Conservation (phyloP, 768 basidiomycete genomes). For the Rickenella mellea region DNA sequence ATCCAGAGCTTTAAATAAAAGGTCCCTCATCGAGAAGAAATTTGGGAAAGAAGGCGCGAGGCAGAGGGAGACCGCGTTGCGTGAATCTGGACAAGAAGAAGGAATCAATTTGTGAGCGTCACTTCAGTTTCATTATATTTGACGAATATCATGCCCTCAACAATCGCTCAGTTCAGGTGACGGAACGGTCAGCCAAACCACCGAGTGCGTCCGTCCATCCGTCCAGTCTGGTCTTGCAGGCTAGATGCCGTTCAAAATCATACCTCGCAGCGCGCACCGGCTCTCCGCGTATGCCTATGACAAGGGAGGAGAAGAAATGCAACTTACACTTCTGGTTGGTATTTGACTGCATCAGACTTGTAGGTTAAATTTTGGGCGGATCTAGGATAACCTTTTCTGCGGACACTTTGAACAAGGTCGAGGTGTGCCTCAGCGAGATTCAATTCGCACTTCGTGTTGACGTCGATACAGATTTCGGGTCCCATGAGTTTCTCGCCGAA, state of each 20-base stretch:
- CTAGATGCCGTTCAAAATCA: not conserved
- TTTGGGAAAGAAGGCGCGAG: not conserved
- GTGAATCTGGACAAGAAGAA: not conserved
- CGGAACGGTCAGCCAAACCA: not conserved
- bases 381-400: not conserved
- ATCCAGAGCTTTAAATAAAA: not conserved
- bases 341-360: not conserved
- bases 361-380: not conserved
- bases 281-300: not conserved
- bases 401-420: not conserved
- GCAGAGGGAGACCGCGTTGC: not conserved
- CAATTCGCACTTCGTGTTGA: not conserved
- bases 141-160: not conserved
- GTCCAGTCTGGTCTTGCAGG: not conserved
- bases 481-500: not conserved
- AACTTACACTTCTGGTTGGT: not conserved
- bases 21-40: not conserved
- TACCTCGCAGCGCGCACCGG: not conserved
- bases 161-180: not conserved
- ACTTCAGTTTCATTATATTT: not conserved
- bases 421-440: not conserved
- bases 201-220: not conserved
- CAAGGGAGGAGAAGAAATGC: not conserved
- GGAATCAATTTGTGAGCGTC: conserved; percentile 1
- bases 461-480: not conserved